Conservation (phyloP, 2,329 filamentous ascomycete species). For the Shiraia sp. region DNA sequence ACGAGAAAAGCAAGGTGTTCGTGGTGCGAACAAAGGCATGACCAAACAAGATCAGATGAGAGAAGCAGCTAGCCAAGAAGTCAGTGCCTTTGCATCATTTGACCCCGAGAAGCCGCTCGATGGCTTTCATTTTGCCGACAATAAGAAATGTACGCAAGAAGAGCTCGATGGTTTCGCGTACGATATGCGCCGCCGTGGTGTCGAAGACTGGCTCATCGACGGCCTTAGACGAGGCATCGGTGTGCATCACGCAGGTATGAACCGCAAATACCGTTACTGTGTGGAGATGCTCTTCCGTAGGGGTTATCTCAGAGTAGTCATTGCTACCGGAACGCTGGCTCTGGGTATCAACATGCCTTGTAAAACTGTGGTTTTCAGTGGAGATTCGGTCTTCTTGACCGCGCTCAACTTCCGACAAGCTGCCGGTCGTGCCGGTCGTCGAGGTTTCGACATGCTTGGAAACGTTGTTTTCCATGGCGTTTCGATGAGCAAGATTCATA, state of each 20-base stretch:
- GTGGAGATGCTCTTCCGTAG: slow-evolving; percentile 76
- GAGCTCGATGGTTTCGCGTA: slow-evolving; percentile 62
- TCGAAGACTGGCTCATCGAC: slow-evolving; percentile 59
- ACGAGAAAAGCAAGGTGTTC: slow-evolving; percentile 50
- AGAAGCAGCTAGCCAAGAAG: slow-evolving; percentile 60
- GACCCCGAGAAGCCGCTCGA: slow-evolving; percentile 66
- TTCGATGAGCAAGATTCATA: slow-evolving; percentile 61
- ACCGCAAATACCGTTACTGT: slow-evolving; percentile 72
- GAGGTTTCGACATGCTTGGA: slow-evolving; percentile 78
- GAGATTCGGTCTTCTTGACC: slow-evolving; percentile 73
- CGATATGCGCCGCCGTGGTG: slow-evolving; percentile 56
- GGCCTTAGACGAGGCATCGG: slow-evolving; percentile 71
- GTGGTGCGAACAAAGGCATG: slow-evolving; percentile 50
- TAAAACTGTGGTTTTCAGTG: slow-evolving; percentile 77
- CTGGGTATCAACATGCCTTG: slow-evolving; percentile 76
- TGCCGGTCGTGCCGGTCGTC: slow-evolving; percentile 75
- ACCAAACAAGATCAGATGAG: slow-evolving; percentile 62
- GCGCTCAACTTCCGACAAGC: slow-evolving; percentile 77
- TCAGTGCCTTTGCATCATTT: slow-evolving; percentile 65
- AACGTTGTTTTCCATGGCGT: slow-evolving; percentile 80
- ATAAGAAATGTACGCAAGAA: slow-evolving; percentile 59
- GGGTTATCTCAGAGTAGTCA: slow-evolving; percentile 70
- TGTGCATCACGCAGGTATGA: slow-evolving; percentile 80
- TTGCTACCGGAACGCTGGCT: slow-evolving; percentile 76
- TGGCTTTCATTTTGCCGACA: slow-evolving; percentile 69